A percentile compares a stretch with the other conserved stretches of the same genome.
Evolutionary conservation across 257 asterid species (phyloP).

Genomic region (Capsicum baccatum): DNA sequence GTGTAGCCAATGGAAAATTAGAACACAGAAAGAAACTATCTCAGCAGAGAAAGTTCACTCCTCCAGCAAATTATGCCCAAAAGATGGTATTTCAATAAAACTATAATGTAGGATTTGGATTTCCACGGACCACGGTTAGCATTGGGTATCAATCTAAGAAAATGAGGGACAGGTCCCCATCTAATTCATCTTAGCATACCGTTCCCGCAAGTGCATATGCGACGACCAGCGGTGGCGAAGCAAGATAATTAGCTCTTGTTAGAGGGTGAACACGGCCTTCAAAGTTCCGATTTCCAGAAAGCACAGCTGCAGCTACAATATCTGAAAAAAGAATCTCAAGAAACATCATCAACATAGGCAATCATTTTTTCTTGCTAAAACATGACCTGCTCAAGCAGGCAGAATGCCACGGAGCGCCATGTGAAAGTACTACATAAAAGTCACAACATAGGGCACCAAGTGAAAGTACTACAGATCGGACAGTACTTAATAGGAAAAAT

Average conservation of each 20-base stretch:
- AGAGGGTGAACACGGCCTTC: conserved; percentile 96
- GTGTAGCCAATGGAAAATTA: neutral
- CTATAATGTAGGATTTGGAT: neutral
- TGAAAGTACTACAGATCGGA: neutral
- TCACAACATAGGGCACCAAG: neutral
- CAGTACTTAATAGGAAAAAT: neutral
- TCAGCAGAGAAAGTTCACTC: conserved; percentile 7
- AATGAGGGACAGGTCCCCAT: neutral
- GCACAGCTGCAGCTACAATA: conserved; percentile 89
- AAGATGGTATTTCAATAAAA: neutral
- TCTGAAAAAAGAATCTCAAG: conserved; percentile 49
- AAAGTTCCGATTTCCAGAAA: conserved; percentile 90
- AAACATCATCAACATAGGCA: conserved; percentile 17
- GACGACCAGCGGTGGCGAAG: conserved; percentile 86
- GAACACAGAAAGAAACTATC: neutral
- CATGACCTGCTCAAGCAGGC: neutral
- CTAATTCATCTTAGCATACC: conserved; percentile 47
- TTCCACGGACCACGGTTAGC: neutral
- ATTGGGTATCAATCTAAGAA: neutral
- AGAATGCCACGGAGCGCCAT: neutral
- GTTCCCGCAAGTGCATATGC: conserved; percentile 98
- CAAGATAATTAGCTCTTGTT: conserved; percentile 92
- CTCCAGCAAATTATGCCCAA: neutral
- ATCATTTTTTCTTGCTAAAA: conserved; percentile 6
- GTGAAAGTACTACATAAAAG: neutral